Conservation (phyloP, 1,139 yeast genomes). For the Diutina mesorugosa region DNA sequence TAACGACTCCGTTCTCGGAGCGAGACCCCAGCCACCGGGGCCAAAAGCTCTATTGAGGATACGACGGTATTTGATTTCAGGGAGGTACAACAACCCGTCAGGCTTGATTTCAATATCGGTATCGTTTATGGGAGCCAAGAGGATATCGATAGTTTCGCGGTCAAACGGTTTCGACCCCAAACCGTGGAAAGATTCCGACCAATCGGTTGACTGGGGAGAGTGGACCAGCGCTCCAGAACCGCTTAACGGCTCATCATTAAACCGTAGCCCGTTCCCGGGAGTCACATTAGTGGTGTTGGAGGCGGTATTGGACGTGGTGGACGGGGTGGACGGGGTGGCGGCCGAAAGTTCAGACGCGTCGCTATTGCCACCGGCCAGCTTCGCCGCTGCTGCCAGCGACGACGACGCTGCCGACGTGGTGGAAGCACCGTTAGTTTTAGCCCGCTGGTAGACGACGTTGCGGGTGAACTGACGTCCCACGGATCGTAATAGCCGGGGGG, state of each 20-base stretch:
- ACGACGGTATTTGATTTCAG: conserved; percentile 89
- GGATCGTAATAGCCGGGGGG: background rate
- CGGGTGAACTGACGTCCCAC: background rate
- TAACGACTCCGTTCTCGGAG: conserved; percentile 78
- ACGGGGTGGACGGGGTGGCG: background rate
- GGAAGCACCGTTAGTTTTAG: background rate
- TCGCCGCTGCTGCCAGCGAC: background rate
- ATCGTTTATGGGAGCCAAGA: conserved; percentile 46
- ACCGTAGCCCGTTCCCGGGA: background rate
- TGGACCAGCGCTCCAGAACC: background rate
- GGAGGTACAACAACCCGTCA: conserved; percentile 81
- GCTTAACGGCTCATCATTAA: background rate
- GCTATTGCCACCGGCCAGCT: background rate
- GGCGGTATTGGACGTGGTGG: background rate
- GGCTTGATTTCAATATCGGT: conserved; percentile 89
- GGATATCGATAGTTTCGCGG: conserved; percentile 40
- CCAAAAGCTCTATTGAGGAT: conserved; percentile 86
- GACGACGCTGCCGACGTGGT: background rate
- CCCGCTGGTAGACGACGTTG: background rate
- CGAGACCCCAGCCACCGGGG: conserved; percentile 98
- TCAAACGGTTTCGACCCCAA: conserved; percentile 69
- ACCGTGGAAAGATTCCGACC: conserved; percentile 77
- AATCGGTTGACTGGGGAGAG: conserved; percentile 19
- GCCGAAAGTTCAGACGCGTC: background rate
- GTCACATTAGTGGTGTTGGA: background rate